Evolutionary conservation across 352 stramenopile species (phyloP).

Genomic region (Phytopythium cucurbitacearum): DNA sequence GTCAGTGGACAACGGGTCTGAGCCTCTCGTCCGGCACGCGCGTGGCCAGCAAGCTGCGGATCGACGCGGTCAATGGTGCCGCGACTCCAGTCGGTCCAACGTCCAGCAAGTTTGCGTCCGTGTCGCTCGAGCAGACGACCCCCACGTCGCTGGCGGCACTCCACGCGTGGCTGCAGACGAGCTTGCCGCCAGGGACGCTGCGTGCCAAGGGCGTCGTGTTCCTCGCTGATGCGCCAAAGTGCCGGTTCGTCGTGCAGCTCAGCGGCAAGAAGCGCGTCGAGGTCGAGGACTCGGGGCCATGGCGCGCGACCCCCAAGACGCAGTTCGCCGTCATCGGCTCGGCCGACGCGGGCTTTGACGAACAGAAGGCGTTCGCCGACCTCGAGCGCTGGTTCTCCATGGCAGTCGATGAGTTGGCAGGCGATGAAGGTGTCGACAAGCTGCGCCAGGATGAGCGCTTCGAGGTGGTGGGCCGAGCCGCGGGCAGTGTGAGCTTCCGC

Average conservation of each 20-base stretch:
- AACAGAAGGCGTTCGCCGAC: slow-evolving; percentile 18
- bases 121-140: slow-evolving; percentile 37
- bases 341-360: slow-evolving; percentile 21
- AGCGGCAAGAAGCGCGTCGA: slow-evolving; percentile 68
- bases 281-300: slow-evolving; percentile 53
- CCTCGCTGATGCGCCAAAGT: slow-evolving; percentile 45
- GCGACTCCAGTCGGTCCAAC: not conserved
- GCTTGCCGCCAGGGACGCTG: slow-evolving; percentile 31
- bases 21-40: slow-evolving; percentile 15
- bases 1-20: slow-evolving; percentile 50
- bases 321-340: slow-evolving; percentile 70
- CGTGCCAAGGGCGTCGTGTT: slow-evolving; percentile 68
- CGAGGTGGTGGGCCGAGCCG: slow-evolving; percentile 14
- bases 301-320: slow-evolving; percentile 56
- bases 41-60: slow-evolving; percentile 28
- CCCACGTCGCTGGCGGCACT: slow-evolving; percentile 41
- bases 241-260: slow-evolving; percentile 66
- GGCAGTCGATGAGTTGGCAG: slow-evolving; percentile 8
- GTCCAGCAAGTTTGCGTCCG: slow-evolving; percentile 30
- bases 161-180: slow-evolving; percentile 38
- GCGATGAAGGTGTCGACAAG: slow-evolving; percentile 2
- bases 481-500: slow-evolving; percentile 30
- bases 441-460: slow-evolving; percentile 50
- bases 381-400: slow-evolving; percentile 25
- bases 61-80: slow-evolving; percentile 7